Base-by-base conservation (phyloP, 1,284 basidiomycete species). In the Melampsora allii-populina region DNA sequence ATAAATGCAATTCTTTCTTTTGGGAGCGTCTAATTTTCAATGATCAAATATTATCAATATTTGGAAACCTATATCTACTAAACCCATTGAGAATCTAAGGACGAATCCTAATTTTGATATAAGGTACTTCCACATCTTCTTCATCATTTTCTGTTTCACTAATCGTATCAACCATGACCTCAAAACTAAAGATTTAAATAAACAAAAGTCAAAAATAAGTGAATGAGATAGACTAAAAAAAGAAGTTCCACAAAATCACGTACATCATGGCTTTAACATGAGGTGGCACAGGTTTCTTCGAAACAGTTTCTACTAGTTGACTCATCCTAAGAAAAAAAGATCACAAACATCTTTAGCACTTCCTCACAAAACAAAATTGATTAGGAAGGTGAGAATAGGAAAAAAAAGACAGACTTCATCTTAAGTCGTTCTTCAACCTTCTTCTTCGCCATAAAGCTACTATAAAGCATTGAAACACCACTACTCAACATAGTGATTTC, bases 401-500 rank as follows among this genome's bases (percentile, higher is more conserved):
- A 80, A 81, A 21, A 77, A 78, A 29, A 17, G 24, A 65, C 69
- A 39, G n/a, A 73, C 69, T 59, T 89, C 91, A 96, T 91, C 10
- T 87, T 86, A 77, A 95, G 82, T 67, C 94, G 86, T 80, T 96
- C 94, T 64, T 92, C 88, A 24, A 73, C 90, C 89, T 96, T 97
- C 84, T 92, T 92, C 84, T 89, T 90, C 66, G 88, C 89, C 72
- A 92, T 87, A 82, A 94, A 98, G 46, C 90, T 88, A 77, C 92
- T 95, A 91, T 94, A 98, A 46, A 98, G 85, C 94, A 98, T 96
- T 79, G 92, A 95, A 42, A 97, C 94, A 66, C 94, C 94, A 81
- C 93, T 91, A 79, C 91, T 94, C 76, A 98, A 90, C 95, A 99
- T 98, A 76, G 88, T 89, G 75, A 98, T 86, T 31, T 95, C 91